Evolutionary conservation across 805 yeast genomes (phyloP), one percentile per base, ranked within the genome.

Genomic region (Nakazawaea populi): DNA sequence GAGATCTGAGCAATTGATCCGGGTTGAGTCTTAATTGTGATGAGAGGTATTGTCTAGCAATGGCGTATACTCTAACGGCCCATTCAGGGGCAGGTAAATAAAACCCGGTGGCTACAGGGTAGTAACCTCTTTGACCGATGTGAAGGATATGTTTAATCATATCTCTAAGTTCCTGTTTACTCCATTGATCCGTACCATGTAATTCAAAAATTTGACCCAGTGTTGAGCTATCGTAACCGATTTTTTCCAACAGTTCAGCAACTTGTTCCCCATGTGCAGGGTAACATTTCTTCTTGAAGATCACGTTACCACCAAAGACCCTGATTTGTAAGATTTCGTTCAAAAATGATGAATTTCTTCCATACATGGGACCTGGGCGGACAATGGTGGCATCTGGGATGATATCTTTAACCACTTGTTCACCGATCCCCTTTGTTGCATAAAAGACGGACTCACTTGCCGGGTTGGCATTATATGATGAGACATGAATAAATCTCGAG

Each of bases 181-280:
- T 64, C 65, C 81, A 79, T 59, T 75, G 72, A 66, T 86, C 86
- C n/a, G 83, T 77, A 10, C 96, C 96, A 60, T 70, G 73, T 56
- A 89, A 75, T 69, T 89, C 96, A 67, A 69, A 89, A 47, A 84
- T 75, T 67, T 85, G 77, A 54, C 95, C 96, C 11, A 75, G 75
- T 24, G 96, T 88, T 48, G 87, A 72, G 66, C 89, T 96, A 64
- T 89, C 91, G 65, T 71, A 88, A 8, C 88, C 91, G 58, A 89
- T 87, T 58, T 73, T 76, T 71, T 86, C 94, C 58, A 89, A 73
- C 4, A 87, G 96, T 56, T 77, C 72, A 27, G 94, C 92, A 52
- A 88, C 90, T 63, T 89, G 96, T 46, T 72, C 57, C 38, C 82
- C 89, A 63, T 85, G 89, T n/a, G 82, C 82, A 41, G 96, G 96